Evolutionary conservation across 2,329 filamentous ascomycete species (phyloP).

Genomic region (Colletotrichum graminicola): DNA sequence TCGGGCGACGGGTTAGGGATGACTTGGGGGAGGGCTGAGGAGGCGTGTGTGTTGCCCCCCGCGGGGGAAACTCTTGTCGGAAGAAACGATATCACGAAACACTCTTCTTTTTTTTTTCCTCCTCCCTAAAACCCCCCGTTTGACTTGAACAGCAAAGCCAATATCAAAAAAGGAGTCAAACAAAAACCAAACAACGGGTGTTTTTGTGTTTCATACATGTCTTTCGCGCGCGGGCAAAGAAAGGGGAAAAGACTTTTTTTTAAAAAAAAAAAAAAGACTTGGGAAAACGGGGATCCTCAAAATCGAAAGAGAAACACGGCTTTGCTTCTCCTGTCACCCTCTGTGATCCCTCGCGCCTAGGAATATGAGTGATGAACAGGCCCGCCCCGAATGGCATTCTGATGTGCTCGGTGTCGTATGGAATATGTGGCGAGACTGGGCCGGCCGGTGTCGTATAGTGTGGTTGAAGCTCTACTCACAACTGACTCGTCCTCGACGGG

Average conservation of each 20-base stretch:
- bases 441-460: too few relatives aligned
- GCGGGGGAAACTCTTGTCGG: slow-evolving; percentile 2
- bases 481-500: too few relatives aligned
- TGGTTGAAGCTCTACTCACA: not conserved
- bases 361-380: slow-evolving; percentile 3
- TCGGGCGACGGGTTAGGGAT: slow-evolving; percentile 22
- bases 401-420: not conserved
- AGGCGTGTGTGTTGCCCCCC: slow-evolving; percentile 31
- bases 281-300: slow-evolving; percentile 37
- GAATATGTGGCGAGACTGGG: not conserved
- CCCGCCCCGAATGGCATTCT: slow-evolving; percentile 1
- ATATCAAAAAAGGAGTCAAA: slow-evolving; percentile 42
- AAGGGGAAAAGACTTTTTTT: slow-evolving; percentile 24
- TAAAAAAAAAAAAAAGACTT: slow-evolving; percentile 1
- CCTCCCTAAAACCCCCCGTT: slow-evolving; percentile 8
- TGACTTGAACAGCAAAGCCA: slow-evolving; percentile 37
- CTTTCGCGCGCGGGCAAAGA: slow-evolving; percentile 16
- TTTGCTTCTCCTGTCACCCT: slow-evolving; percentile 27
- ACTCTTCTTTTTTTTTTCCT: slow-evolving; percentile 8
- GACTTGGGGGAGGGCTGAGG: slow-evolving; percentile 13
- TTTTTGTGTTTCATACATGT: slow-evolving; percentile 34
- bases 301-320: slow-evolving; percentile 36
- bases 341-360: not conserved
- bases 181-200: slow-evolving; percentile 25
- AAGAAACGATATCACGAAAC: slow-evolving; percentile 39